phyloP scores from a whole-genome alignment of 2,329 filamentous ascomycete species.

The Fusarium sp. region DNA sequence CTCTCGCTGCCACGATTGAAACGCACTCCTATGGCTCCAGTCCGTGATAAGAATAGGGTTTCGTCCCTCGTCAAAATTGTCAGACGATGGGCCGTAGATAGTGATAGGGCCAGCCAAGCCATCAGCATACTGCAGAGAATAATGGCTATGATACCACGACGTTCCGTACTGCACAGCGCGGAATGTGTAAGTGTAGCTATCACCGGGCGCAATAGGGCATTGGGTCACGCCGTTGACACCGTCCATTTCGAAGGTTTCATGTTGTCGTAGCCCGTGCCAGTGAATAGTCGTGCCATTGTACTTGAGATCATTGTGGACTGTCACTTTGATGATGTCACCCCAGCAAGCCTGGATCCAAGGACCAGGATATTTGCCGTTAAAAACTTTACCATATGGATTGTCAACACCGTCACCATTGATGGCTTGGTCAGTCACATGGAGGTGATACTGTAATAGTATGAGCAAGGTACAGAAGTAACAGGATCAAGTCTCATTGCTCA shows the following conservation, averaged over 20 bases:
- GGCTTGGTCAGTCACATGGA: slow-evolving; percentile 15
- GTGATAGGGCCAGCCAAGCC: slow-evolving; percentile 40
- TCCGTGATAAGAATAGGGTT: slow-evolving; percentile 18
- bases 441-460: neutral
- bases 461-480: neutral
- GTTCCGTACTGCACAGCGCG: slow-evolving; percentile 32
- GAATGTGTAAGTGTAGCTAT: slow-evolving; percentile 29
- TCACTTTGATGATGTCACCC: slow-evolving; percentile 6
- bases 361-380: slow-evolving; percentile 8
- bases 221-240: slow-evolving; percentile 9
- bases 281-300: neutral
- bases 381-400: slow-evolving; percentile 18
- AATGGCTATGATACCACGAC: slow-evolving; percentile 43
- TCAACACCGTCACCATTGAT: slow-evolving; percentile 22
- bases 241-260: slow-evolving; percentile 3
- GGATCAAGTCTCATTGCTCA: fast-evolving
- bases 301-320: neutral
- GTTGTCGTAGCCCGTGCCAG: neutral
- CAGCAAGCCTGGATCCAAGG: slow-evolving; percentile 11
- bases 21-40: slow-evolving; percentile 20
- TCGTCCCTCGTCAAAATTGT: slow-evolving; percentile 3
- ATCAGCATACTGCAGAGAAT: slow-evolving; percentile 39
- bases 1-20: slow-evolving; percentile 18
- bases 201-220: neutral
- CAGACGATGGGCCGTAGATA: slow-evolving; percentile 30